These are phyloP conservation scores for Sonneratia caseolaris DNA, from an alignment of 345 rosid genomes.

Conservation along the genomic window DNA sequence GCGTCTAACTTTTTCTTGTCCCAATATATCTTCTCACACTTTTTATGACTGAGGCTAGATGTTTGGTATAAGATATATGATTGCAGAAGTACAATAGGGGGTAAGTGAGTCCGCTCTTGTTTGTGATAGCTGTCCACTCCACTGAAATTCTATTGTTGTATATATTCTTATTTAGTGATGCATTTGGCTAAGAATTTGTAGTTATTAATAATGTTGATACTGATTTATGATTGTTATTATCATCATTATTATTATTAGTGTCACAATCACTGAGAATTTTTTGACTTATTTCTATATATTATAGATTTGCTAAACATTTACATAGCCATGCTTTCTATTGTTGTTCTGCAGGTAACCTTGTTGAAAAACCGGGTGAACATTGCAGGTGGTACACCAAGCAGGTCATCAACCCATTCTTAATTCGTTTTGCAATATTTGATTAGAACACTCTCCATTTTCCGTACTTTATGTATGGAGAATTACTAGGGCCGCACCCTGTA, in stretches of 20 bases:
- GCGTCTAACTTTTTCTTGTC: neutral
- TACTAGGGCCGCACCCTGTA: neutral
- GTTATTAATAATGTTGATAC: no score
- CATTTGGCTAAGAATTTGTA: neutral
- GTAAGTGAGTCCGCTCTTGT: neutral
- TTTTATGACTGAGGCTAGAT: neutral
- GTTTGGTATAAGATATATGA: neutral
- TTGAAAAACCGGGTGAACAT: conserved; percentile 69
- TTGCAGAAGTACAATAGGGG: neutral
- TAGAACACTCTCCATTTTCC: neutral
- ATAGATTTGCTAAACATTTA: neutral
- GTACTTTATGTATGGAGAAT: neutral
- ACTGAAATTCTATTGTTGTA: neutral
- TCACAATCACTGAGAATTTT: no score
- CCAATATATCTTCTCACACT: neutral
- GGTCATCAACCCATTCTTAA: conserved; percentile 23
- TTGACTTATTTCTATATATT: no score
- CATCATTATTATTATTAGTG: no score
- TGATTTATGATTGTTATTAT: neutral
- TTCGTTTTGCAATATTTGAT: neutral
- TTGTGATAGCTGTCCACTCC: neutral
- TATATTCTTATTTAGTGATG: neutral
- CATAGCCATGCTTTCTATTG: neutral
- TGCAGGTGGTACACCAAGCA: conserved; percentile 86
- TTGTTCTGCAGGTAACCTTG: conserved; percentile 39